phyloP scores from a whole-genome alignment of 2,329 filamentous ascomycete species.

The Spiromastix sp. region DNA sequence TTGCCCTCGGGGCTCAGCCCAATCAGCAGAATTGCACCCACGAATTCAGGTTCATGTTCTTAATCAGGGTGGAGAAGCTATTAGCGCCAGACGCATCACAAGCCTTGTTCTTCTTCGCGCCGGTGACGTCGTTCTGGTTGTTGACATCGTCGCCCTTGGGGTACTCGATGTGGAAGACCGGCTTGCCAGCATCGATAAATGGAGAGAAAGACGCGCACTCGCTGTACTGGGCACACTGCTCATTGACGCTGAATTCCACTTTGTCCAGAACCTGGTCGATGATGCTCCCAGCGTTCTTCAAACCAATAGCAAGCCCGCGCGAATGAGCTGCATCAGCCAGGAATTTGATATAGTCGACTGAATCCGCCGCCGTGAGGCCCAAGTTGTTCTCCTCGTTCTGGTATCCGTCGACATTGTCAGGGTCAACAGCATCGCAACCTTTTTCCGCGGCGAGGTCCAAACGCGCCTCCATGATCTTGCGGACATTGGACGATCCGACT shows the following conservation, averaged over 20 bases:
- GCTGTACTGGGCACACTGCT: slow-evolving; percentile 52
- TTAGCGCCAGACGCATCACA: slow-evolving; percentile 40
- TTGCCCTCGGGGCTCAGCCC: too few relatives aligned
- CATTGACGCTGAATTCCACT: slow-evolving; percentile 59
- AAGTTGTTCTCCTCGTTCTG: slow-evolving; percentile 54
- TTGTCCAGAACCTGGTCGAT: slow-evolving; percentile 40
- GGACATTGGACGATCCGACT: slow-evolving; percentile 46
- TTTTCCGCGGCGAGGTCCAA: slow-evolving; percentile 50
- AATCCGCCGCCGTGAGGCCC: slow-evolving; percentile 44
- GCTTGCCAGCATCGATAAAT: slow-evolving; percentile 52
- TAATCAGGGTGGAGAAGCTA: slow-evolving; percentile 54
- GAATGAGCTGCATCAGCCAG: slow-evolving; percentile 45
- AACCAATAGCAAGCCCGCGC: slow-evolving; percentile 50
- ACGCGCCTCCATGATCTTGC: slow-evolving; percentile 52
- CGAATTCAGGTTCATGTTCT: slow-evolving; percentile 53
- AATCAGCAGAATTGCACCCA: too few relatives aligned
- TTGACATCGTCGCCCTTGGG: slow-evolving; percentile 39
- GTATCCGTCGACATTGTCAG: slow-evolving; percentile 61
- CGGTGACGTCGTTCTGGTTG: slow-evolving; percentile 24
- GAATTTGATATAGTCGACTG: slow-evolving; percentile 50
- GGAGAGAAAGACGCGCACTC: slow-evolving; percentile 50
- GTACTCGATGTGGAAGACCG: slow-evolving; percentile 67
- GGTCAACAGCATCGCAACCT: slow-evolving; percentile 59
- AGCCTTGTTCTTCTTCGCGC: slow-evolving; percentile 25
- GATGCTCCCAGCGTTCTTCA: slow-evolving; percentile 59